These are phyloP conservation scores for Thalassiosira hispida DNA, from an alignment of 352 stramenopile species.

Conservation along the genomic window DNA sequence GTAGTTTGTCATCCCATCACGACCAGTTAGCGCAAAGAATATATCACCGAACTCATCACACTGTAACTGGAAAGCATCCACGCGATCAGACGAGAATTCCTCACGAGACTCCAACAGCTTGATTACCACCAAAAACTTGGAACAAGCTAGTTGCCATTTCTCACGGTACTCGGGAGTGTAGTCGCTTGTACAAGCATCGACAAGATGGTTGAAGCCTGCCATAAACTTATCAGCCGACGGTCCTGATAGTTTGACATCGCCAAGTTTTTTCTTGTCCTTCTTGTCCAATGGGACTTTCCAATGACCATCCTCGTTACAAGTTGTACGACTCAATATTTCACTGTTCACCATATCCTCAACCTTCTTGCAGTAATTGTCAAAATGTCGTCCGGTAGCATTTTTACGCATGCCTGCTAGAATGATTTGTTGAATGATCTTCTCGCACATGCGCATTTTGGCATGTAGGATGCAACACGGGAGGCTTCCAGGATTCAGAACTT, in stretches of 20 bases:
- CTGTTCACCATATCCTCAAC: neutral
- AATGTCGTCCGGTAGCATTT: neutral
- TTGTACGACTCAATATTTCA: neutral
- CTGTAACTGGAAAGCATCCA: neutral
- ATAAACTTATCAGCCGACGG: neutral
- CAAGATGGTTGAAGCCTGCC: neutral
- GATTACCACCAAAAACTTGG: neutral
- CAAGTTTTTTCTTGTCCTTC: neutral
- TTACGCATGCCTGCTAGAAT: neutral
- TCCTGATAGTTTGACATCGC: neutral
- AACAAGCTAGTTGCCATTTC: neutral
- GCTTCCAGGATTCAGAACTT: neutral
- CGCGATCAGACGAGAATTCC: neutral
- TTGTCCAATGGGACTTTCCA: neutral
- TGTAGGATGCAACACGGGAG: neutral
- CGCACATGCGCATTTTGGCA: neutral
- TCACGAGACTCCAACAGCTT: neutral
- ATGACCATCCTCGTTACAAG: neutral
- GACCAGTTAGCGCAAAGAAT: neutral
- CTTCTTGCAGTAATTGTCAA: neutral
- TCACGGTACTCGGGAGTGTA: neutral
- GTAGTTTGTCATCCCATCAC: conserved; percentile 25
- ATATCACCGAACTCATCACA: conserved; percentile 1
- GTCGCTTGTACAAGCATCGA: neutral
- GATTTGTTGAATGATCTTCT: neutral